Conservation (phyloP, 805 yeast species). For the Saccharomycopsis schoenii region DNA sequence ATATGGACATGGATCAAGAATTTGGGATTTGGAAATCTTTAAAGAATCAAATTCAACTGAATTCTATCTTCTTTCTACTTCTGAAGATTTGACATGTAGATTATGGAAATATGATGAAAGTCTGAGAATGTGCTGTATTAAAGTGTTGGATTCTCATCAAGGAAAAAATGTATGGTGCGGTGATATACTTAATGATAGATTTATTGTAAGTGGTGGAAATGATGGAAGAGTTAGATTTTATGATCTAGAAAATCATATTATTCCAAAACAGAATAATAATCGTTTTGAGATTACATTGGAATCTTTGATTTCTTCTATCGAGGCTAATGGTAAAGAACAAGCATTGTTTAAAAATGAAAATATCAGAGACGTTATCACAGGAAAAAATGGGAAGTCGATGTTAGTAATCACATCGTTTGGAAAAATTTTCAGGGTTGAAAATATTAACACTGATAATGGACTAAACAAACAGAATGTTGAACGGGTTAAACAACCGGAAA, state of each 20-base stretch:
- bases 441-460: constrained; percentile 16
- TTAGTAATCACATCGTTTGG: constrained; percentile 55
- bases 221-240: constrained; percentile 74
- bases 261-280: constrained; percentile 20
- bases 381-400: constrained; percentile 29
- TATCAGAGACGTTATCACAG: constrained; percentile 49
- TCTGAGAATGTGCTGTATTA: constrained; percentile 24
- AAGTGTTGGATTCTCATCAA: constrained; percentile 57
- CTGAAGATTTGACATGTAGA: constrained; percentile 83
- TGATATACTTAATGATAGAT: constrained; percentile 37
- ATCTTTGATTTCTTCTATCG: background rate
- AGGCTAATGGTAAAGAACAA: background rate
- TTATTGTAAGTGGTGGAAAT: constrained; percentile 78
- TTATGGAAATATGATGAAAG: constrained; percentile 46
- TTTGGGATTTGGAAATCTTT: constrained; percentile 70
- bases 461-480: constrained; percentile 17
- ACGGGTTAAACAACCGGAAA: constrained; percentile 22
- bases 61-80: constrained; percentile 45
- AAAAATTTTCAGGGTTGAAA: constrained; percentile 29
- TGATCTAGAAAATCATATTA: constrained; percentile 32
- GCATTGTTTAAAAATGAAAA: constrained; percentile 38
- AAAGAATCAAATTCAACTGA: constrained; percentile 14
- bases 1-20: constrained; percentile 95
- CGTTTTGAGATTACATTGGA: constrained; percentile 20
- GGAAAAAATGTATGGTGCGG: constrained; percentile 88